These are phyloP conservation scores for Rhodotorula mucilaginosa DNA, from an alignment of 1,284 basidiomycete genomes.

Conservation along the genomic window DNA sequence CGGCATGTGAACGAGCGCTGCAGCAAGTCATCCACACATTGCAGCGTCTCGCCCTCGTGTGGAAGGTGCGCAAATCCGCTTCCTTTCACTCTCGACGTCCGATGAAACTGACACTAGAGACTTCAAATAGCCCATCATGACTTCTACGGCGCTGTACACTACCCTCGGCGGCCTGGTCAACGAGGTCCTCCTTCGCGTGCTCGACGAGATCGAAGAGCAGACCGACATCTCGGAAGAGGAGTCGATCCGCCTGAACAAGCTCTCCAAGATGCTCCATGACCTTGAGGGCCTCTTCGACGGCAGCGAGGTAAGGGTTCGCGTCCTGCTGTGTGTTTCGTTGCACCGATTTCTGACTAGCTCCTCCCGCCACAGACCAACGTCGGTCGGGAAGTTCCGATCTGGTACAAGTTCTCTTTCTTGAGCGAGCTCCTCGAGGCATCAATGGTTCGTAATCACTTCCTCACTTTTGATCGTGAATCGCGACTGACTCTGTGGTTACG, in stretches of 20 bases:
- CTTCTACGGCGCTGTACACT: slow-evolving; percentile 42
- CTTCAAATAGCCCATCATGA: slow-evolving; percentile 45
- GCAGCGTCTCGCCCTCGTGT: slow-evolving; percentile 62
- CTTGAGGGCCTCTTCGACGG: slow-evolving; percentile 78
- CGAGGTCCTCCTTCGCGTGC: slow-evolving; percentile 64
- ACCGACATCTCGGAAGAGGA: slow-evolving; percentile 86
- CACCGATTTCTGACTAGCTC: slow-evolving; percentile 35
- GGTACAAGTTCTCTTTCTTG: slow-evolving; percentile 91
- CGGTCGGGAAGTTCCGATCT: slow-evolving; percentile 67
- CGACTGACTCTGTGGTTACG: neutral
- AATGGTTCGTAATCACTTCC: slow-evolving; percentile 56
- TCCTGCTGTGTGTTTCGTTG: neutral
- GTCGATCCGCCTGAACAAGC: slow-evolving; percentile 74
- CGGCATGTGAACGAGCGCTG: slow-evolving; percentile 71
- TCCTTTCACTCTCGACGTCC: too few species aligned
- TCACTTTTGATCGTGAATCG: neutral
- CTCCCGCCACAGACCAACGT: slow-evolving; percentile 48
- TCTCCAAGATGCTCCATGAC: slow-evolving; percentile 70
- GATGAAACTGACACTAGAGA: neutral
- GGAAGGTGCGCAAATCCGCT: slow-evolving; percentile 60
- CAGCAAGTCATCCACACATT: slow-evolving; percentile 67
- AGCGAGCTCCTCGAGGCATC: slow-evolving; percentile 86
- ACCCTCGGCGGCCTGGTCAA: slow-evolving; percentile 71
- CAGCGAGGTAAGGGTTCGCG: slow-evolving; percentile 52
- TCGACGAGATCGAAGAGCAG: slow-evolving; percentile 72